Evolutionary conservation across 306 rosid species (phyloP).

Genomic region (Pyrus betulifolia): DNA sequence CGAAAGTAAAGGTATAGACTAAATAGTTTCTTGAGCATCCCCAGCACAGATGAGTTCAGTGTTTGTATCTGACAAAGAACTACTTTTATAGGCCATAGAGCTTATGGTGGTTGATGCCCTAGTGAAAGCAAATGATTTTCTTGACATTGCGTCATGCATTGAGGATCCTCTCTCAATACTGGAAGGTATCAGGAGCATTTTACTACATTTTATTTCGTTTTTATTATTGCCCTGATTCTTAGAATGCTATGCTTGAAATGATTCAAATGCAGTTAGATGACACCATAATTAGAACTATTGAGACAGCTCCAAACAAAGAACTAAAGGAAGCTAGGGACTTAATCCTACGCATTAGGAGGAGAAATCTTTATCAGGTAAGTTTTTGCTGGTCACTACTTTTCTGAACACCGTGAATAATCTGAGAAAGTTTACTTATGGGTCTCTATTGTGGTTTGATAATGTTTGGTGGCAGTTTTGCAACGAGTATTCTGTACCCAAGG

Average conservation of each 20-base stretch:
- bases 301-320: constrained; percentile 57
- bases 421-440: background rate
- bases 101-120: constrained; percentile 89
- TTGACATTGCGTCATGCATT: constrained; percentile 60
- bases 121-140: constrained; percentile 56
- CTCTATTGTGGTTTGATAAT: background rate
- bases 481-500: constrained; percentile 91
- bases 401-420: background rate
- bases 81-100: constrained; percentile 66
- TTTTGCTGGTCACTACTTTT: background rate
- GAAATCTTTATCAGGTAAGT: constrained; percentile 79
- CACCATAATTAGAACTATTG: constrained; percentile 70
- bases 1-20: constrained; percentile 77
- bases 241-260: background rate
- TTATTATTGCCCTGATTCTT: background rate
- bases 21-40: constrained; percentile 6
- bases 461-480: constrained; percentile 69
- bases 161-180: constrained; percentile 65
- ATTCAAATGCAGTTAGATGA: constrained; percentile 78
- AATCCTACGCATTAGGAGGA: constrained; percentile 74
- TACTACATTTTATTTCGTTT: constrained; percentile 1
- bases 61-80: constrained; percentile 17
- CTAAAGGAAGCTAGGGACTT: constrained; percentile 79
- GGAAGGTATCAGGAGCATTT: constrained; percentile 63
- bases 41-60: background rate